Evolutionary conservation across 2,329 filamentous ascomycete genomes (phyloP).

Genomic region (Penicillium sp.): DNA sequence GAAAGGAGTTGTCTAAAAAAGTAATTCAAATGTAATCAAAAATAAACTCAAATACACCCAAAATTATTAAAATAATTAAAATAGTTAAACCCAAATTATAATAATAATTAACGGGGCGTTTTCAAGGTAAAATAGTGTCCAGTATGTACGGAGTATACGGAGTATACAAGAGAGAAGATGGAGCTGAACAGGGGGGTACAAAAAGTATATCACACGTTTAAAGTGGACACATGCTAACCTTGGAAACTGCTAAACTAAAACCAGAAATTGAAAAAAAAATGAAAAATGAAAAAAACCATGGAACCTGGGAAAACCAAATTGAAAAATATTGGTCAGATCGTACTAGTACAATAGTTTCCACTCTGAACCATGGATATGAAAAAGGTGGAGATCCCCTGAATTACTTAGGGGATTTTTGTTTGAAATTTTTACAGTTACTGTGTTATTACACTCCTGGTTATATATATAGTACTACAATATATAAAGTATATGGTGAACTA

Average conservation of each 20-base stretch:
- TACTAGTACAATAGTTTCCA: constrained; percentile 8
- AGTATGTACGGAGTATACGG: too few species aligned
- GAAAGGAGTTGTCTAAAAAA: constrained; percentile 9
- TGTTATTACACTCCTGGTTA: too few species aligned
- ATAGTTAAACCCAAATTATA: not conserved
- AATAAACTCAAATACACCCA: not conserved
- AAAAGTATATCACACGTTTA: not conserved
- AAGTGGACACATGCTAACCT: not conserved
- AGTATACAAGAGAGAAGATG: not conserved
- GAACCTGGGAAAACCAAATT: too few species aligned
- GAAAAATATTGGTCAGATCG: constrained; percentile 1
- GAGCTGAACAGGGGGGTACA: constrained; percentile 3
- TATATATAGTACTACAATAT: too few species aligned
- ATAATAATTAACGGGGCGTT: not conserved
- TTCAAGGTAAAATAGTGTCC: not conserved
- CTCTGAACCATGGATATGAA: not conserved
- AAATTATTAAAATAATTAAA: not conserved
- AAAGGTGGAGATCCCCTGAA: constrained; percentile 6
- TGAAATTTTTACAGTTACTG: too few species aligned
- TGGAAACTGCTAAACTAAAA: not conserved
- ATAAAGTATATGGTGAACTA: too few species aligned
- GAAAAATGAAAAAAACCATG: not conserved
- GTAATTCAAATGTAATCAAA: not conserved
- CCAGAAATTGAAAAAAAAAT: not conserved
- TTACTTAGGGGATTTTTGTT: too few species aligned